Conservation (phyloP, 1,139 yeast genomes). For the Diutina mesorugosa region DNA sequence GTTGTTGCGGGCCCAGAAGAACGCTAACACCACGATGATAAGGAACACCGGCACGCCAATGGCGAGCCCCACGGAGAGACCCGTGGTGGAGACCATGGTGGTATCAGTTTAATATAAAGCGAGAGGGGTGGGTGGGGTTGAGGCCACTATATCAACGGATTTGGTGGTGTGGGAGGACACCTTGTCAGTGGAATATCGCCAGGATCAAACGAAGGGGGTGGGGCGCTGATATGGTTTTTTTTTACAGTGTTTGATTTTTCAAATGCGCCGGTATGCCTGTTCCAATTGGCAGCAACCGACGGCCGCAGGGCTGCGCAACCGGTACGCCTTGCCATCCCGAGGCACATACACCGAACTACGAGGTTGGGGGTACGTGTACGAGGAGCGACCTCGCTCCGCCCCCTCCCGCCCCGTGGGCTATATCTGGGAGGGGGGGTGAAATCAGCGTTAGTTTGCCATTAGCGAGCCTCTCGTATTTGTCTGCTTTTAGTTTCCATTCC, state of each 20-base stretch:
- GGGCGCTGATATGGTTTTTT: background rate
- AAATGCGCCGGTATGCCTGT: background rate
- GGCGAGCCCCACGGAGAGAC: constrained; percentile 27
- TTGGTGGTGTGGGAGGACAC: background rate
- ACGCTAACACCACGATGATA: constrained; percentile 9
- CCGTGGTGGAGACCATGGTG: constrained; percentile 3
- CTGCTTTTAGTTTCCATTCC: no score
- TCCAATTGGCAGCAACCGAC: background rate
- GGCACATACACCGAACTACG: no score
- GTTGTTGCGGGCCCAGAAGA: constrained; percentile 17
- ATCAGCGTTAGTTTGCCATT: no score
- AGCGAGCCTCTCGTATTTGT: no score
- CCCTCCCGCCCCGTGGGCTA: no score
- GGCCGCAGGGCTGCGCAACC: background rate
- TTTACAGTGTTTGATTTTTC: background rate
- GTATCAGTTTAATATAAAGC: background rate
- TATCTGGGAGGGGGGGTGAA: no score
- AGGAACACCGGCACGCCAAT: constrained; percentile 27
- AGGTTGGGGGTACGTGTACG: no score
- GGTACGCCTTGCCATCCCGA: no score
- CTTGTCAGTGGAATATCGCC: background rate
- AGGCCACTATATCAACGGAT: no score
- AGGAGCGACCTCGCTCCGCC: no score
- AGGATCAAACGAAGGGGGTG: background rate
- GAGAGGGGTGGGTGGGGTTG: no score